phyloP scores from a whole-genome alignment of 2,329 filamentous ascomycete genomes.

The Paecilomyces sp. region DNA sequence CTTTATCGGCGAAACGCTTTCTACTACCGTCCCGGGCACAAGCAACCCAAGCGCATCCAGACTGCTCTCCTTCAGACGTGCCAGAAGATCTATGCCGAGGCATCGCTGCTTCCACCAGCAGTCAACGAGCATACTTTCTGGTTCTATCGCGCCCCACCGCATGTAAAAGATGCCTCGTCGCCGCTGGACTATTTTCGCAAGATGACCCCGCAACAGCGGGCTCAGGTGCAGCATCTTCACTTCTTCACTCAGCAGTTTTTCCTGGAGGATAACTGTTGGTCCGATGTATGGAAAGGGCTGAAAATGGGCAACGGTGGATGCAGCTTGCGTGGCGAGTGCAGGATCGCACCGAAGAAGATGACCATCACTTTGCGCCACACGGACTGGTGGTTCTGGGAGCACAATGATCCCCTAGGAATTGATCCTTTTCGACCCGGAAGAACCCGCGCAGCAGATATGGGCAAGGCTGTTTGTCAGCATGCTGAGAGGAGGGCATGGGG shows the following conservation, averaged over 20 bases:
- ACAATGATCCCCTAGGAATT: conserved; percentile 17
- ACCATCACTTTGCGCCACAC: conserved; percentile 19
- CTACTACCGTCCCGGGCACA: conserved; percentile 24
- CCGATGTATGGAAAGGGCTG: conserved; percentile 1
- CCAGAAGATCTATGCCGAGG: conserved; percentile 31
- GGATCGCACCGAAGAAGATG: conserved; percentile 10
- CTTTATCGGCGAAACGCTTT: conserved; percentile 14
- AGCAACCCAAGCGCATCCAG: conserved; percentile 18
- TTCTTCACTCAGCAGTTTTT: conserved; percentile 20
- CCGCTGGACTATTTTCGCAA: conserved; percentile 10
- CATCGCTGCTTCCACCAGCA: conserved; percentile 24
- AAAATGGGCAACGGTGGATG: not conserved
- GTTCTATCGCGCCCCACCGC: conserved; percentile 15
- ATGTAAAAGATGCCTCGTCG: conserved; percentile 8
- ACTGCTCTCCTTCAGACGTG: conserved; percentile 31
- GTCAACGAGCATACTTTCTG: conserved; percentile 23
- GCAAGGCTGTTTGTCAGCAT: conserved; percentile 1
- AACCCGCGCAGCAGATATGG: conserved; percentile 4
- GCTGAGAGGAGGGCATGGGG: conserved; percentile 6
- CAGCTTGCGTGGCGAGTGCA: conserved; percentile 1
- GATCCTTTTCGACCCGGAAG: conserved; percentile 16
- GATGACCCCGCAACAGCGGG: conserved; percentile 14
- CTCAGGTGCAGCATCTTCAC: conserved; percentile 13
- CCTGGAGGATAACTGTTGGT: conserved; percentile 11
- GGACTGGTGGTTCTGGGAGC: conserved; percentile 24